Base-by-base conservation (phyloP, 1,284 basidiomycete species). In the Leccinum pallidistipes region DNA sequence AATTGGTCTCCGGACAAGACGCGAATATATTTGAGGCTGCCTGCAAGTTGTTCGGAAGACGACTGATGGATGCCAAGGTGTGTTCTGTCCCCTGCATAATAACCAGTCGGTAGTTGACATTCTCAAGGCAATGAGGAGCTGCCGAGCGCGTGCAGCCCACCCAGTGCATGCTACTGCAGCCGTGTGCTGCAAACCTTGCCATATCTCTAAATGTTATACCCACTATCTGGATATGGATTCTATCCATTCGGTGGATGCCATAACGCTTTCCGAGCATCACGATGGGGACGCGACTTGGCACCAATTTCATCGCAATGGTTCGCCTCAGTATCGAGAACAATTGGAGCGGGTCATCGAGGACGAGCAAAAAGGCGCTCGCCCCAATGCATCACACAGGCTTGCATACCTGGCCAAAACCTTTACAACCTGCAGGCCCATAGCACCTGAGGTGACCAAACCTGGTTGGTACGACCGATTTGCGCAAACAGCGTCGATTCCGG, bases 391-490 rank as follows among this genome's bases (percentile, higher is more conserved):
- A 11, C 64, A 74, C 5, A 77, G 75, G 57, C 74, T 81, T 54
- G 62, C 64, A n/a, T 68, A 77, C 56, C 66, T 80, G 6, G 81
- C 81, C 10, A 69, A 75, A 51, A 76, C 71, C 24, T 87, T 80
- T 64, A 67, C 60, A 6, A 74, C 72, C 36, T 84, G 82, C 66
- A 78, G 71, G 53, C 79, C 83, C 9, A 59, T 78, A n/a, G 78
- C 79, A 59, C 60, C 64, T 14, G 64, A 68, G 18, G 71, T 69
- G 50, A 73, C 77, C 27, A 71, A 66, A 47, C 68, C 71, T 55
- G 85, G 85, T n/a, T 86, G 82, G 82, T 86, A 86, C 62, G 84
- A 86, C 65, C 67, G 66, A 59, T 65, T 67, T 51, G 59, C 60
- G 55, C 69, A 69, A 55, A 51, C 62, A 5, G 57, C 56, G 11